Evolutionary conservation across 1,284 basidiomycete genomes (phyloP), one percentile per base, ranked within the genome.

Genomic region (Vanrija pseudolonga): DNA sequence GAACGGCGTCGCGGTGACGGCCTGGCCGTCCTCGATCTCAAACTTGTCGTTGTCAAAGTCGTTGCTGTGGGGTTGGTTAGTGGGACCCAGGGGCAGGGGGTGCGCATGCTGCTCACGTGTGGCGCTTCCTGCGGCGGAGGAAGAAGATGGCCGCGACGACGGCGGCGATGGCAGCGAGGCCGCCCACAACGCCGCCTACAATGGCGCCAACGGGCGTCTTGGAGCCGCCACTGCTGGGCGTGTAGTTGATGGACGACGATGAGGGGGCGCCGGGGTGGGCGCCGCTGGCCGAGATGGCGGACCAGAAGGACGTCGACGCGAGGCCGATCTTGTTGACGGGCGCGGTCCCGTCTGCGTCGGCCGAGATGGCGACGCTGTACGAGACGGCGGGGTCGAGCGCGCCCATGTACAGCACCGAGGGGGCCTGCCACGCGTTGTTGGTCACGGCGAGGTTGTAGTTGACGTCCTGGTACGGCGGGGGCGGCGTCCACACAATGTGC

Each of bases 21-120:
- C 32, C 32, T 32, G 32, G 32, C 32, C 32, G 8, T 32, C 32
- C 32, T 32, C 32, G 32, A 32, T 32, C 32, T 73, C 69, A 52
- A 72, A 74, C 72, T 72, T 74, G 62, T 62, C 64, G 50, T 74
- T 71, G 54, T 72, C 70, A 58, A 72, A 74, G 53, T 74, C 72
- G 44, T 68, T 64, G 36, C 63, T 56, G 53, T 63, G 59, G 23
- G 63, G n/a, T n/a, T n/a, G 12, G 12, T 32, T 14, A 12, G 32
- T 32, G 26, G n/a, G n/a, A n/a, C n/a, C n/a, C n/a, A n/a, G n/a
- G n/a, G n/a, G n/a, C n/a, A n/a, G n/a, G n/a, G n/a, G n/a, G n/a
- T 4, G 26, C 2, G 26, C 26, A 26, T 26, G 26, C 26, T 6
- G 11, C 26, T 26, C 11, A 39, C 37, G 17, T 62, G 53, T 56